Base-by-base conservation (phyloP, 2,329 filamentous ascomycete species). In the Purpureocillium takamizusanense region DNA sequence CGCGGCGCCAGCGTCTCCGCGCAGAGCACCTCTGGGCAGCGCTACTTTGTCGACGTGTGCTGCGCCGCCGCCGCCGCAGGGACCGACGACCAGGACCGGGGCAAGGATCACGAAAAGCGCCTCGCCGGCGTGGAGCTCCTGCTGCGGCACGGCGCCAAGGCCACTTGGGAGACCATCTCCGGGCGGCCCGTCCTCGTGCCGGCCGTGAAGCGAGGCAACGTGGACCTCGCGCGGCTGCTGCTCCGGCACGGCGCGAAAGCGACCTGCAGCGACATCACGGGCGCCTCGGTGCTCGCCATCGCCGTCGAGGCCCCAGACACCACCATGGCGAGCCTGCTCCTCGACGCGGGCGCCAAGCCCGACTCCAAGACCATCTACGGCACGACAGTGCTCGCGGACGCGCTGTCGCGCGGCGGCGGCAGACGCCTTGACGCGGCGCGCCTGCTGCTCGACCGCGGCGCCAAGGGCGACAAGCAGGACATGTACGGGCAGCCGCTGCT, bases 181-280 rank as follows among this genome's bases (percentile, higher is more conserved):
- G 58, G 58, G 9, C 41, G 51, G 10, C 49, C 50, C 0, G 43
- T 54, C 8, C 47, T 62, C n/a, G 51, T 51, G 0, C 46, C 51
- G 4, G 54, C 51, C 10, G 45, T 56, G 2, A 49, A 47, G 29
- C 55, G 54, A 32, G 50, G 48, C 0, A 49, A 57, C 4, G 7
- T 48, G 11, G 55, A 55, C 4, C 43, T 60, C 3, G 51, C 49
- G 0, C 39, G 47, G n/a, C 33, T 61, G 8, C 47, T 62, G 3
- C 39, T 62, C 15, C 44, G 52, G 10, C 48, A 46, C 21, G 65
- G 66, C 7, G 66, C 66, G n/a, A 51, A 55, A 5, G 38, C 51
- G 1, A 55, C 54, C 11, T 46, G 52, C 0, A 48, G 39, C 4
- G 55, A 61, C 18, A 38, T 56, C 7, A 52, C 46, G 2, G 58